These are phyloP conservation scores for Russula virescens DNA, from an alignment of 768 basidiomycete species.

Conservation along the genomic window DNA sequence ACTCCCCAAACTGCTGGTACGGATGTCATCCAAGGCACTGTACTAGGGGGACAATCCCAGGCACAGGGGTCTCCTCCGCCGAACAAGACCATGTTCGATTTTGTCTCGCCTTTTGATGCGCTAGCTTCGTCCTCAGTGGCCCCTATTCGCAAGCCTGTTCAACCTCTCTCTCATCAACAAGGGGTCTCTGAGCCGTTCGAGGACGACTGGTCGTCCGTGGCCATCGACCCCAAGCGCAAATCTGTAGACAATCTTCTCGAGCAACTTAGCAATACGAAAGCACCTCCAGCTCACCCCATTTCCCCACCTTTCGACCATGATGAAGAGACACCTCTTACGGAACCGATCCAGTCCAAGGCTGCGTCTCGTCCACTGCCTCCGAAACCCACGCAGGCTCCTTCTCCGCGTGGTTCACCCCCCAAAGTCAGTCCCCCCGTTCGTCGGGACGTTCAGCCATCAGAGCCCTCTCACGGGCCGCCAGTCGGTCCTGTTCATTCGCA, in stretches of 20 bases:
- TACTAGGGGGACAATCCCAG: slow-evolving; percentile 20
- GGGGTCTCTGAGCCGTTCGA: slow-evolving; percentile 50
- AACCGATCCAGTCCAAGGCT: slow-evolving; percentile 36
- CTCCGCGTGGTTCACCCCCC: slow-evolving; percentile 63
- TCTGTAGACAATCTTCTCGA: slow-evolving; percentile 81
- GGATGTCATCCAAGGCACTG: slow-evolving; percentile 20
- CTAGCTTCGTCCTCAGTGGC: slow-evolving; percentile 44
- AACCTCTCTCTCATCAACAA: slow-evolving; percentile 35
- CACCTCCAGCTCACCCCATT: slow-evolving; percentile 27
- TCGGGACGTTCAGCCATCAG: slow-evolving; percentile 44
- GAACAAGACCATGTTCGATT: slow-evolving; percentile 81
- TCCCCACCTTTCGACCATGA: slow-evolving; percentile 29
- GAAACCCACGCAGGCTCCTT: slow-evolving; percentile 45
- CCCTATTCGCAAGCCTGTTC: slow-evolving; percentile 62
- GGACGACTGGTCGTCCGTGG: slow-evolving; percentile 42
- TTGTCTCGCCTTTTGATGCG: slow-evolving; percentile 79
- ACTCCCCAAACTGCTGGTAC: slow-evolving; percentile 23
- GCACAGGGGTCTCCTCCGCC: slow-evolving; percentile 58
- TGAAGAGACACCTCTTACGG: slow-evolving; percentile 32
- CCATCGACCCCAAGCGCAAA: slow-evolving; percentile 62
- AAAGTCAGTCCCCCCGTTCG: slow-evolving; percentile 46
- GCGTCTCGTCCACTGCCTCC: slow-evolving; percentile 61
- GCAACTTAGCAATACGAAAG: slow-evolving; percentile 51
- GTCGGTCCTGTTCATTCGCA: slow-evolving; percentile 30
- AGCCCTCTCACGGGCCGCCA: slow-evolving; percentile 42